Evolutionary conservation across 106 monocot genomes (phyloP).

Genomic region (Platanthera zijinensis): DNA sequence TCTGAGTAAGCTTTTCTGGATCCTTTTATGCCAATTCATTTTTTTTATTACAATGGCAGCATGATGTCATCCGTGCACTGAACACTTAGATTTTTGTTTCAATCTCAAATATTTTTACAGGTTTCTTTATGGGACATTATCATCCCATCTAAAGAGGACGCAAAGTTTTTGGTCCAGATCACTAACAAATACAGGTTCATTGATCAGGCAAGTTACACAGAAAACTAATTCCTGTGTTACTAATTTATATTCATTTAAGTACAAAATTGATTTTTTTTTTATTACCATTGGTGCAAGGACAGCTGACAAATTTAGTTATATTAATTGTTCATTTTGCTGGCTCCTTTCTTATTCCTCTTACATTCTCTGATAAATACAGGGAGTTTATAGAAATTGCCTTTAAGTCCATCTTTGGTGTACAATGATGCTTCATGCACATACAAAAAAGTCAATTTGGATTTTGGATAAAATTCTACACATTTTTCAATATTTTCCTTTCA

Average conservation of each 20-base stretch:
- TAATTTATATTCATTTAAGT: not conserved
- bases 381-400: too few species aligned
- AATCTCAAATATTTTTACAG: slow-evolving; percentile 19
- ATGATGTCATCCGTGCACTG: not conserved
- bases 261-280: not conserved
- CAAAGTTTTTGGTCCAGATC: slow-evolving; percentile 63
- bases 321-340: not conserved
- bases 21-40: too few species aligned
- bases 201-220: slow-evolving; percentile 56
- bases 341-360: not conserved
- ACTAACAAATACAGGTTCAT: slow-evolving; percentile 82
- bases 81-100: not conserved
- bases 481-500: too few species aligned
- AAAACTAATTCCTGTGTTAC: not conserved
- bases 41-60: not conserved
- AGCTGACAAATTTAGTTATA: not conserved
- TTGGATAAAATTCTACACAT: too few species aligned
- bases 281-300: not conserved
- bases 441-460: too few species aligned
- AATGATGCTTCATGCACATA: too few species aligned
- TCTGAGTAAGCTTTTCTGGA: too few species aligned
- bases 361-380: too few species aligned
- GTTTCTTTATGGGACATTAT: slow-evolving; percentile 94
- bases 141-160: slow-evolving; percentile 70
- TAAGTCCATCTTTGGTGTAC: too few species aligned